Evolutionary conservation across 371 early-diverging fungal genomes (phyloP).

Genomic region (Zychaea mexicana): DNA sequence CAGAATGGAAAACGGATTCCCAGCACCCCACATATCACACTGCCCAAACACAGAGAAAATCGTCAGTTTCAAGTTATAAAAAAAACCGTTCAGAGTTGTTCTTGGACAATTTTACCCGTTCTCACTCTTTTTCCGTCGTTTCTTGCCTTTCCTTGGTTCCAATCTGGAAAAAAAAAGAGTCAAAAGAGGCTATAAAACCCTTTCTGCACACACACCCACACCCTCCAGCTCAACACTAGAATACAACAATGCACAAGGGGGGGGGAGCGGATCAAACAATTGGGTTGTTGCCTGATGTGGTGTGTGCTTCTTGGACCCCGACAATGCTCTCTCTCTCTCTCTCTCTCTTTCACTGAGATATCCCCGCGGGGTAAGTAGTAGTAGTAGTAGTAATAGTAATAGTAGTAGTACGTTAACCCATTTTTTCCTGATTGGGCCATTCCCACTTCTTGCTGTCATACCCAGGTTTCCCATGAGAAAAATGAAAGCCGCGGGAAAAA

Average conservation of each 20-base stretch:
- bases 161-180: background rate
- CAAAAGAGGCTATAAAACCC: no score
- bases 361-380: background rate
- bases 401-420: no score
- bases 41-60: background rate
- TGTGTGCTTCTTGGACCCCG: no score
- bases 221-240: no score
- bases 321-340: no score
- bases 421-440: background rate
- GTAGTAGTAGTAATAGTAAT: no score
- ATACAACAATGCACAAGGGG: no score
- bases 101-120: constrained; percentile 2
- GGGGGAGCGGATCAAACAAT: background rate
- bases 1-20: constrained; percentile 4
- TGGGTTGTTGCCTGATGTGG: no score
- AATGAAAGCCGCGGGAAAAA: background rate
- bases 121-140: background rate
- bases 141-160: no score
- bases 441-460: constrained; percentile 1
- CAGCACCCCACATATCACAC: background rate
- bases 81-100: background rate
- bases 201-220: no score
- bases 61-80: background rate
- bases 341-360: no score
- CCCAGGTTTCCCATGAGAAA: constrained; percentile 1